A percentile compares a stretch with the other conserved stretches of the same genome.
These are phyloP conservation scores for Blumeriella jaapii DNA, from an alignment of 2,329 filamentous ascomycete species.

Conservation along the genomic window DNA sequence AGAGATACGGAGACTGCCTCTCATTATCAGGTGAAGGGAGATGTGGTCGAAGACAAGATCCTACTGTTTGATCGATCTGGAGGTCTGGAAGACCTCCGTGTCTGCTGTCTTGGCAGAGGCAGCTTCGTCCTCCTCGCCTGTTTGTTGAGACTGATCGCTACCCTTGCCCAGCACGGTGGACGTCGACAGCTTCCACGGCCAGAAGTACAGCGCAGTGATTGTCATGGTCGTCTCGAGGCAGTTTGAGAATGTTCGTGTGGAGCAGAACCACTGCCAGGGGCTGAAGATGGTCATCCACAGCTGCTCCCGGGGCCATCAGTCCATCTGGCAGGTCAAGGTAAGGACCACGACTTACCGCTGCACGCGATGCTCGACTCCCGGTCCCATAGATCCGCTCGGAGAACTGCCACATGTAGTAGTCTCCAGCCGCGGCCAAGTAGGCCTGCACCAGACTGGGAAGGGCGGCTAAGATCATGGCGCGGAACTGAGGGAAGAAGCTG, in stretches of 20 bases:
- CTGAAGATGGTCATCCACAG: slow-evolving; percentile 60
- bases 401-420: slow-evolving; percentile 82
- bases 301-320: too few relatives aligned
- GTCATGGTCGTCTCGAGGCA: slow-evolving; percentile 86
- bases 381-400: slow-evolving; percentile 61
- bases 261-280: slow-evolving; percentile 96
- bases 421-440: slow-evolving; percentile 62
- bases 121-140: slow-evolving; percentile 27
- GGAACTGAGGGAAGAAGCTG: slow-evolving; percentile 40
- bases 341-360: slow-evolving; percentile 43
- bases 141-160: slow-evolving; percentile 7
- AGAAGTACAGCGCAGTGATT: slow-evolving; percentile 63
- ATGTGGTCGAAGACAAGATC: background rate
- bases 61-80: slow-evolving; percentile 27
- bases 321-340: background rate
- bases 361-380: slow-evolving; percentile 50
- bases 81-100: slow-evolving; percentile 17
- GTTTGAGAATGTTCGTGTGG: slow-evolving; percentile 88
- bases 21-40: slow-evolving; percentile 1
- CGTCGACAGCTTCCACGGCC: slow-evolving; percentile 69
- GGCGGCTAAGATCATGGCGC: slow-evolving; percentile 56
- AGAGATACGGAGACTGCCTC: slow-evolving; percentile 45
- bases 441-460: slow-evolving; percentile 70
- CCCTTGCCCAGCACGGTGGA: slow-evolving; percentile 8
- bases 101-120: slow-evolving; percentile 7